phyloP scores from a whole-genome alignment of 768 basidiomycete genomes.

The Leucosporidium scottii region DNA sequence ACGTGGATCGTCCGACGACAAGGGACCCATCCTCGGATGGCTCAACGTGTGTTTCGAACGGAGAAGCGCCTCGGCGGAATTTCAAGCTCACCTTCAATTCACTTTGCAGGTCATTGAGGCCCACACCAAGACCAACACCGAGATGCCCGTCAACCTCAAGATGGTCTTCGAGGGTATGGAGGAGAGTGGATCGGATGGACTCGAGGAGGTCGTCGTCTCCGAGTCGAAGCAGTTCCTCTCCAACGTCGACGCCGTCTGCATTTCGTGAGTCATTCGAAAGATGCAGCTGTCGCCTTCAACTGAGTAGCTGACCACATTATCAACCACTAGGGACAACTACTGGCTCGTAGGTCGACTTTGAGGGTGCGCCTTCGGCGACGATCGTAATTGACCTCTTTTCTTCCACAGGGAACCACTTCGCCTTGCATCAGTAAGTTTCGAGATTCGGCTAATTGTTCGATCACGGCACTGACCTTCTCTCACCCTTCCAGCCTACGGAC shows the following conservation, averaged over 20 bases:
- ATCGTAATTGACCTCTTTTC: background rate
- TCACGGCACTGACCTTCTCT: background rate
- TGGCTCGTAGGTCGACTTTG: constrained; percentile 49
- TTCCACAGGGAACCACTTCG: constrained; percentile 40
- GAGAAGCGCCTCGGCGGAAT: background rate
- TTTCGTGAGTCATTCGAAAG: constrained; percentile 41
- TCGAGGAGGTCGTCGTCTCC: constrained; percentile 73
- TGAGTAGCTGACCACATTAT: background rate
- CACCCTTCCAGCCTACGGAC: constrained; percentile 20
- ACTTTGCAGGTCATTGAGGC: constrained; percentile 57
- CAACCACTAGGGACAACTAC: constrained; percentile 66
- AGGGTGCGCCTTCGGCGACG: background rate
- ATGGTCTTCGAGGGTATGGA: constrained; percentile 97
- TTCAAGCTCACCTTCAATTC: constrained; percentile 33
- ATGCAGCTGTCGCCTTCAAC: background rate
- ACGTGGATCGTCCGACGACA: constrained; percentile 83
- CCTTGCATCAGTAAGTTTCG: constrained; percentile 39
- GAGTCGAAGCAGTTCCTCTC: constrained; percentile 76
- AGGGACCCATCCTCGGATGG: constrained; percentile 42
- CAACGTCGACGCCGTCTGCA: constrained; percentile 87
- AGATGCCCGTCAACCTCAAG: constrained; percentile 79
- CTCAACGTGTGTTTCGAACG: constrained; percentile 21
- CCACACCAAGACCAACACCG: constrained; percentile 56
- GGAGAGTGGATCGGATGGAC: constrained; percentile 82
- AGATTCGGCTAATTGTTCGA: background rate